Conservation (phyloP, 352 stramenopile genomes). For the Phytophthora idaei region DNA sequence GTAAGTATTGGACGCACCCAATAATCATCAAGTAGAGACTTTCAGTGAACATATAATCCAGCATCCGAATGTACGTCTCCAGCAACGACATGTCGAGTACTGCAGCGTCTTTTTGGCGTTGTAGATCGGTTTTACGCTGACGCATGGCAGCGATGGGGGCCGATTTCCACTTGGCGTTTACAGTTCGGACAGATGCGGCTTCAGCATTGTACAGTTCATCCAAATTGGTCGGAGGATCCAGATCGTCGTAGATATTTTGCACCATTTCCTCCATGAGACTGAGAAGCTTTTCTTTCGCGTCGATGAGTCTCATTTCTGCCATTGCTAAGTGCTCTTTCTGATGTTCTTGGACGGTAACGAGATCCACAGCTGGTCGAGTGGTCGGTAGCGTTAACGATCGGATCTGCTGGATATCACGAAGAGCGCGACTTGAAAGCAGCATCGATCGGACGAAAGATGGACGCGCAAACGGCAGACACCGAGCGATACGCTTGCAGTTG, state of each 20-base stretch:
- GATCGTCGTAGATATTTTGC: slow-evolving; percentile 42
- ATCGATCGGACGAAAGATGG: slow-evolving; percentile 48
- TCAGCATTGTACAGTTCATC: slow-evolving; percentile 60
- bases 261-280: slow-evolving; percentile 59
- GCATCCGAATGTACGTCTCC: slow-evolving; percentile 56
- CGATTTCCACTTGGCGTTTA: slow-evolving; percentile 70
- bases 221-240: slow-evolving; percentile 48
- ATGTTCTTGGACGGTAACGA: slow-evolving; percentile 51
- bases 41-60: slow-evolving; percentile 76
- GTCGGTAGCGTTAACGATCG: slow-evolving; percentile 48
- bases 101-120: slow-evolving; percentile 50
- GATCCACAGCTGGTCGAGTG: slow-evolving; percentile 30
- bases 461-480: slow-evolving; percentile 46
- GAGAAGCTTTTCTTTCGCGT: slow-evolving; percentile 66
- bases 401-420: slow-evolving; percentile 52
- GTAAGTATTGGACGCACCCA: slow-evolving; percentile 41
- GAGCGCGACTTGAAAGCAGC: slow-evolving; percentile 38
- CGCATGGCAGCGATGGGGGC: slow-evolving; percentile 56
- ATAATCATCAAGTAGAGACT: slow-evolving; percentile 75
- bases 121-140: slow-evolving; percentile 36
- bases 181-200: slow-evolving; percentile 43
- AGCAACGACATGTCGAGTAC: slow-evolving; percentile 52
- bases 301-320: slow-evolving; percentile 67
- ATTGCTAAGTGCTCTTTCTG: slow-evolving; percentile 44
- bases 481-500: slow-evolving; percentile 40